Evolutionary conservation across 2,329 filamentous ascomycete species (phyloP), one percentile per base, ranked within the genome.

Genomic region (Dichotomopilus funicola): DNA sequence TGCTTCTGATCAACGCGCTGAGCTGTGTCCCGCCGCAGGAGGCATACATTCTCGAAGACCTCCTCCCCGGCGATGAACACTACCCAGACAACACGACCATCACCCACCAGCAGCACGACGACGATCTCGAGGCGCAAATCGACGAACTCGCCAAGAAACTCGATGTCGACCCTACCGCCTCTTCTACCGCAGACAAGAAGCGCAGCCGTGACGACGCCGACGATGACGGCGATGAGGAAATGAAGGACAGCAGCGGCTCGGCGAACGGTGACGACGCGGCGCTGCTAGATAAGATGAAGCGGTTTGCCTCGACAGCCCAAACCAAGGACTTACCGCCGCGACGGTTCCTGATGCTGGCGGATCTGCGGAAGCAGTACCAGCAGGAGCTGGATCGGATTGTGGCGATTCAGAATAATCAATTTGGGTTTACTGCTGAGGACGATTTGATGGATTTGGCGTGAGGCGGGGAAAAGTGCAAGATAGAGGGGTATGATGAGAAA

Each of bases 1-100:
- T 97, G n/a, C 79, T 91, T 59, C 80, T 99, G 45, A 95, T 99
- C 74, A 99, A 99, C 68, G 86, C 90, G 1, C 77, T 99, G 58
- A 89, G 88, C 62, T 96, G 90, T 61, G 90, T 96, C 42, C 84
- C 88, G 49, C 77, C 85, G 56, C 83, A 80, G 62, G 88, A 96
- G 65, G 87, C 86, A 1, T 99, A 95, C 81, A 82, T 95, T 68
- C 84, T 75, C n/a, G 74, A 80, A 62, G 72, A 77, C 53, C 50
- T 70, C 65, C 70, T 68, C 8, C 45, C 70, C 66, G 67, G 72
- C 51, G 64, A 46, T 12, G 54, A 53, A n/a, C 41, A 52, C 6
- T 48, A 38, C 11, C 11, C 36, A 54, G 12, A 37, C 19, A 27
- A 27, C 19, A 27, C 19, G 19, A 27, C 19, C 19, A 27, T 3